phyloP scores from a whole-genome alignment of 2,329 filamentous ascomycete species.

The Dendrostoma leiphaemia region DNA sequence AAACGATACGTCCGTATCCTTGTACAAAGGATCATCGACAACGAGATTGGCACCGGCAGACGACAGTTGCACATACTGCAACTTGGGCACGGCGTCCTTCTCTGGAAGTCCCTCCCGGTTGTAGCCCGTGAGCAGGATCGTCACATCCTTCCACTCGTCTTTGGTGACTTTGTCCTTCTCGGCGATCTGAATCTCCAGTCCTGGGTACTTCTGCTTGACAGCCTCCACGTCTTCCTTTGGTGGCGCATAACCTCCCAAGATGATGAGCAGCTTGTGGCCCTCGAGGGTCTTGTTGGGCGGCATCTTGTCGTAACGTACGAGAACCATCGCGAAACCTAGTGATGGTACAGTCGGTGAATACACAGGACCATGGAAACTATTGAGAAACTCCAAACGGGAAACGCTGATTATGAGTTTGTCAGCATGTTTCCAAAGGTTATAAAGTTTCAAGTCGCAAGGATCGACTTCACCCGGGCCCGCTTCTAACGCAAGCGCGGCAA shows the following conservation, averaged over 20 bases:
- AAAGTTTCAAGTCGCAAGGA: not conserved
- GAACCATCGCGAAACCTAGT: slow-evolving; percentile 1
- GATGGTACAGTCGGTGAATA: not conserved
- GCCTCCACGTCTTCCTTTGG: slow-evolving; percentile 33
- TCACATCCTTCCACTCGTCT: slow-evolving; percentile 47
- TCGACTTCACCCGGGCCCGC: not conserved
- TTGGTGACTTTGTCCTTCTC: slow-evolving; percentile 28
- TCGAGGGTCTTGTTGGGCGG: slow-evolving; percentile 36
- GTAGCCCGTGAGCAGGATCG: slow-evolving; percentile 32
- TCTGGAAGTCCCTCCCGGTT: slow-evolving; percentile 46
- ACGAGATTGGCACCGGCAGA: slow-evolving; percentile 54
- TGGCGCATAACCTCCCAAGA: slow-evolving; percentile 29
- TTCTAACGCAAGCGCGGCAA: slow-evolving; percentile 1
- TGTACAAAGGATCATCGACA: slow-evolving; percentile 44
- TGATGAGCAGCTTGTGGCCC: slow-evolving; percentile 47
- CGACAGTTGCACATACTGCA: slow-evolving; percentile 53
- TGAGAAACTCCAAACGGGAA: not conserved
- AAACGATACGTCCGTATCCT: slow-evolving; percentile 48
- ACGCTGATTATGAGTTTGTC: not conserved
- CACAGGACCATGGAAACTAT: too few species aligned
- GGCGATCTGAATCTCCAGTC: slow-evolving; percentile 38
- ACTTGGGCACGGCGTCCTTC: slow-evolving; percentile 40
- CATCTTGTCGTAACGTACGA: slow-evolving; percentile 8
- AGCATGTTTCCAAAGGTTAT: not conserved
- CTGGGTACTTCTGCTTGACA: slow-evolving; percentile 40